A percentile compares a stretch with the other conserved stretches of the same genome.
Evolutionary conservation across 805 yeast species (phyloP).

Genomic region (Metschnikowia arizonensis): DNA sequence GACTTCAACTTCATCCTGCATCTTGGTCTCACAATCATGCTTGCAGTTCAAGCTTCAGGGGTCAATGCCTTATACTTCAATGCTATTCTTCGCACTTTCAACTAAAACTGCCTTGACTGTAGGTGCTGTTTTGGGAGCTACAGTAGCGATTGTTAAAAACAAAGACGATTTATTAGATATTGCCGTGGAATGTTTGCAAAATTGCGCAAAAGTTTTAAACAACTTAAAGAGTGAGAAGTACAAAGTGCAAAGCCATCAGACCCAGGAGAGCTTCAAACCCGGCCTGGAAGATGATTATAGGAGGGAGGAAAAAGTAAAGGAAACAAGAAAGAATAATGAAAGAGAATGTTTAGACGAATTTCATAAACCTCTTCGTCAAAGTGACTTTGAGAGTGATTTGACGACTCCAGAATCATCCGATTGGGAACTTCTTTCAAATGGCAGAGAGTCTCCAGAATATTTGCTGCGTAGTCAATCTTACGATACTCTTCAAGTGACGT

Average conservation of each 20-base stretch:
- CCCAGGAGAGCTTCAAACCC: background rate
- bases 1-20: no score
- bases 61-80: background rate
- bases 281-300: no score
- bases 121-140: conserved; percentile 2
- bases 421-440: background rate
- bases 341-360: background rate
- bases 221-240: background rate
- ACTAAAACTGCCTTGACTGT: background rate
- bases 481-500: background rate
- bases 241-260: background rate
- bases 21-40: no score
- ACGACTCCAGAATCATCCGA: conserved; percentile 2
- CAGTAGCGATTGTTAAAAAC: conserved; percentile 1
- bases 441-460: background rate
- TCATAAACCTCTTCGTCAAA: background rate
- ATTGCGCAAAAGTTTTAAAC: background rate
- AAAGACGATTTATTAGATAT: conserved; percentile 2
- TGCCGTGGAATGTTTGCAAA: conserved; percentile 1
- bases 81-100: conserved; percentile 1
- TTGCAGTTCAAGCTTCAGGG: no score
- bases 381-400: background rate
- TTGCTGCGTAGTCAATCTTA: background rate
- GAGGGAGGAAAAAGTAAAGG: background rate
- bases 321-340: background rate